These are phyloP conservation scores for Celoporthe dispersa DNA, from an alignment of 2,329 filamentous ascomycete species.

Conservation along the genomic window DNA sequence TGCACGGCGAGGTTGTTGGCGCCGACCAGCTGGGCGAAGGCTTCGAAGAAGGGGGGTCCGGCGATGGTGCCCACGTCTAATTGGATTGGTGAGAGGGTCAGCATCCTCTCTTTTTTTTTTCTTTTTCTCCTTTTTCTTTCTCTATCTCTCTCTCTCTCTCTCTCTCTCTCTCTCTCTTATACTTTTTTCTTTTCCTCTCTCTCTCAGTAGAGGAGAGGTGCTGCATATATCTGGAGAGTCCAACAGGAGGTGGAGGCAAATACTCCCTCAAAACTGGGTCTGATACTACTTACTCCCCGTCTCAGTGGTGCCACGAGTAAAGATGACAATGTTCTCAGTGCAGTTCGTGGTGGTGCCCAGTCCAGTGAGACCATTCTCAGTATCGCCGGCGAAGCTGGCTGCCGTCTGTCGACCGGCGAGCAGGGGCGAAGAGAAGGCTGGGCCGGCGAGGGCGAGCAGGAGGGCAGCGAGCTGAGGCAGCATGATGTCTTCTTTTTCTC, in stretches of 20 bases:
- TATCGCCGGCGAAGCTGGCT: conserved; percentile 7
- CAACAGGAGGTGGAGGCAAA: background rate
- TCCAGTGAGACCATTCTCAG: conserved; percentile 17
- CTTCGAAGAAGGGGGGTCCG: conserved; percentile 35
- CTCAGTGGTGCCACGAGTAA: conserved; percentile 38
- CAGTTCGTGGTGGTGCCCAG: conserved; percentile 9
- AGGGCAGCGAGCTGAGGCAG: background rate
- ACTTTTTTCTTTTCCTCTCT: too few relatives aligned
- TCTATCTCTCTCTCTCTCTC: background rate
- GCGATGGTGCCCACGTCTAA: conserved; percentile 33
- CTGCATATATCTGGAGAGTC: background rate
- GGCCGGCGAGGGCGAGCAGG: conserved; percentile 3
- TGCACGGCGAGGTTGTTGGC: conserved; percentile 33
- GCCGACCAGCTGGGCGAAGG: conserved; percentile 29
- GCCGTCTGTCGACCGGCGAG: background rate
- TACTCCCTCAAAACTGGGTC: background rate
- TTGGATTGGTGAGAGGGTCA: background rate
- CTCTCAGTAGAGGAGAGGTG: too few relatives aligned
- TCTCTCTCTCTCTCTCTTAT: background rate
- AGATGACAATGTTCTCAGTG: conserved; percentile 35
- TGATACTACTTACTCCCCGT: conserved; percentile 29
- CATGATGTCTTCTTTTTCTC: background rate
- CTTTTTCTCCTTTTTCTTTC: background rate
- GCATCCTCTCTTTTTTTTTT: background rate
- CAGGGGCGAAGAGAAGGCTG: background rate